A percentile compares a stretch with the other conserved stretches of the same genome.
phyloP scores from a whole-genome alignment of 257 asterid genomes.

The Capsicum chinense region DNA sequence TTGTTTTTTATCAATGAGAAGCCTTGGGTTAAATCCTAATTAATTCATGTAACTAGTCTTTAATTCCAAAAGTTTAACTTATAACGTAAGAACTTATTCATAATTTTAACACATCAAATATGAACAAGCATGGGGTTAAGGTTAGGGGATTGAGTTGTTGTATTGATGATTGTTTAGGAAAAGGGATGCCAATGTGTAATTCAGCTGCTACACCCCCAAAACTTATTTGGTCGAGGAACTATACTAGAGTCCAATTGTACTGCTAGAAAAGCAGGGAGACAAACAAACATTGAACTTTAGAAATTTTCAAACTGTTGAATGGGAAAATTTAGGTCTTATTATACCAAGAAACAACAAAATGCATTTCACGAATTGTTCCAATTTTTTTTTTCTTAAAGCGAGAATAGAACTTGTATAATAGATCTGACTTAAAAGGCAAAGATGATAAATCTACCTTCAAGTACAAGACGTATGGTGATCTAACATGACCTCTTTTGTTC shows the following conservation, averaged over 20 bases:
- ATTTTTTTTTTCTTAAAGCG: background rate
- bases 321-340: background rate
- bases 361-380: background rate
- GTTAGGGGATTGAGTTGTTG: background rate
- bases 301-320: background rate
- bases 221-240: background rate
- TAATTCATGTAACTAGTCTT: background rate
- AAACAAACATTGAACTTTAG: background rate
- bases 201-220: background rate
- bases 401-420: background rate
- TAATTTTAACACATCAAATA: background rate
- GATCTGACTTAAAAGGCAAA: slow-evolving; percentile 4
- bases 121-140: background rate
- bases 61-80: background rate
- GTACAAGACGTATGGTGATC: too few species aligned
- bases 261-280: background rate
- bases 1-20: slow-evolving; percentile 20
- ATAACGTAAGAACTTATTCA: background rate
- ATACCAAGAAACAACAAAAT: background rate
- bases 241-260: background rate
- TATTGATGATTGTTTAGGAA: background rate
- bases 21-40: background rate
- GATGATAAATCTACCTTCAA: background rate
- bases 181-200: background rate
- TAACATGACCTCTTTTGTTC: too few species aligned